Percentiles rank a stretch among this genome's conserved stretches.
phyloP scores from a whole-genome alignment of 352 stramenopile genomes.

The Phytophthora rubi region DNA sequence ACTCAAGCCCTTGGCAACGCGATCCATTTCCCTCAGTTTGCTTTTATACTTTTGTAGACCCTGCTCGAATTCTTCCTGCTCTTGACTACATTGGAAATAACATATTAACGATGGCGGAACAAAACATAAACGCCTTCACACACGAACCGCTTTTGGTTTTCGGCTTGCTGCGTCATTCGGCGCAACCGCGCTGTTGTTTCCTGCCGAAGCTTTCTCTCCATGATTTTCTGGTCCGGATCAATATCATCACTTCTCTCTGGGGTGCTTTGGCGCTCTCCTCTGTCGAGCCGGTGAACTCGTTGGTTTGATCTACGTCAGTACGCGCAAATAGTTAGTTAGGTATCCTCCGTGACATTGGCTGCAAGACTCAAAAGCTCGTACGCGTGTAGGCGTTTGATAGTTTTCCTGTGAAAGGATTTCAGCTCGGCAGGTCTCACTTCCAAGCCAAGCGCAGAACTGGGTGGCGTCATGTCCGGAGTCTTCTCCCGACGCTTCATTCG shows the following conservation, averaged over 20 bases:
- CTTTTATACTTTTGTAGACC: conserved; percentile 60
- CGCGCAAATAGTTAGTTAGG: background rate
- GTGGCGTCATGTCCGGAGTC: background rate
- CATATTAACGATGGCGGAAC: background rate
- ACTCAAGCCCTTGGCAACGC: conserved; percentile 58
- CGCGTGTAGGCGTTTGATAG: conserved; percentile 13
- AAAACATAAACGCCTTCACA: background rate
- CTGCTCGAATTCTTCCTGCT: conserved; percentile 58
- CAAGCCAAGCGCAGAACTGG: background rate
- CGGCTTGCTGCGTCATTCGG: conserved; percentile 44
- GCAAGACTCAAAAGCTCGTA: conserved; percentile 1
- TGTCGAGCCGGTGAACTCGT: conserved; percentile 1
- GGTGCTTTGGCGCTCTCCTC: background rate
- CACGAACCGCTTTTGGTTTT: conserved; percentile 54
- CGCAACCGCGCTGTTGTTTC: conserved; percentile 60
- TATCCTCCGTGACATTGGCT: background rate
- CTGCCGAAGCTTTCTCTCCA: conserved; percentile 51
- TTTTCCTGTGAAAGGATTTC: conserved; percentile 17
- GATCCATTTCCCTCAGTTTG: conserved; percentile 68
- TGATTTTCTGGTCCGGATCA: conserved; percentile 34
- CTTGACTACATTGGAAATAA: conserved; percentile 37
- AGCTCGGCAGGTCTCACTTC: background rate
- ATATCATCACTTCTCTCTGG: conserved; percentile 29
- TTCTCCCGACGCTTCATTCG: conserved; percentile 37
- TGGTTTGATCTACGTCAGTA: conserved; percentile 13